Evolutionary conservation across 2,329 filamentous ascomycete genomes (phyloP), one percentile per base, ranked within the genome.

Genomic region (Drechmeria coniospora): DNA sequence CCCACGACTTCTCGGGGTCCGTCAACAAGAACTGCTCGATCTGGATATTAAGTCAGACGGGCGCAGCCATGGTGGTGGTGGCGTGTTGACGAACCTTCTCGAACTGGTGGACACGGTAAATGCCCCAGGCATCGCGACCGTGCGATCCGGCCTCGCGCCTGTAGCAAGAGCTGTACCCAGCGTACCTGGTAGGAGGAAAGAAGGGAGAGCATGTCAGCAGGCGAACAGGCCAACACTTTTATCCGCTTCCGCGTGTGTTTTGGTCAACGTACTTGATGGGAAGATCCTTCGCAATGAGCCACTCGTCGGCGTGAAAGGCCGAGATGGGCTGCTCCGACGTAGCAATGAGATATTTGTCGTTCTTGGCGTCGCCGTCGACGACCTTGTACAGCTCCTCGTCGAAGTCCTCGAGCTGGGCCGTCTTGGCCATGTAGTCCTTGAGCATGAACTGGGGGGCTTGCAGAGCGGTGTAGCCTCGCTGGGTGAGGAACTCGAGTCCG

Each of bases 331-430:
- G 90, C 54, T 98, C 90, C 16, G 80, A 90, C 33, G 84, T 93
- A 10, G 82, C 82, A 42, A 67, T 67, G 26, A 67, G 52, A 41
- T 77, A 76, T 60, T 94, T 94, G 59, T 95, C 90, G 27, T 79
- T 82, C 43, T 82, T 72, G 38, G 82, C 74, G 43, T 92, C 83
- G 33, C 82, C 80, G 50, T 79, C 79, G 40, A 87, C 74, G 15
- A 98, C 87, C 60, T 95, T 95, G 68, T 98, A 98, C 28, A 98
- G 63, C 55, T 95, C 87, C 53, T 95, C 90, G 47, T 98, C 90
- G 46, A 98, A 98, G 46, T 94, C 81, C 41, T 90, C 84, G 15
- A 98, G 73, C 57, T 98, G 90, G 3, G 90, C 90, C 0, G 90
- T 98, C 65, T 95, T 95, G 34, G 80, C 86, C 90, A 98, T 98